Conservation (phyloP, 2,329 filamentous ascomycete genomes). For the Diaporthe velutina region DNA sequence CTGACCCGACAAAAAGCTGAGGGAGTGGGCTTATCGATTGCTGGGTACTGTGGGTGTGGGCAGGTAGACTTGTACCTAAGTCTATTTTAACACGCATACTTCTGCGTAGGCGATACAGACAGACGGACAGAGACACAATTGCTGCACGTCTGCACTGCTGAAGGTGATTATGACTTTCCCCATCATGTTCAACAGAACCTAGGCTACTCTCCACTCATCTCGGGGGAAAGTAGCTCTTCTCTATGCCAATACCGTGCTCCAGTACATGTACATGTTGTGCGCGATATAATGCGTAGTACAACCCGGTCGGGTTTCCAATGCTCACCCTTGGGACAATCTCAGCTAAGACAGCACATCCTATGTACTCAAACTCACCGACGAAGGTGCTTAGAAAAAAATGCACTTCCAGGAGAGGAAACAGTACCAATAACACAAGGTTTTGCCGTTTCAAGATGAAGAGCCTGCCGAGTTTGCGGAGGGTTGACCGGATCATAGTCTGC, state of each 20-base stretch:
- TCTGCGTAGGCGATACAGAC: background rate
- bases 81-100: background rate
- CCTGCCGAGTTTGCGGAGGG: background rate
- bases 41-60: conserved; percentile 1
- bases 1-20: conserved; percentile 35
- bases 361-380: background rate
- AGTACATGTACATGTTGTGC: background rate
- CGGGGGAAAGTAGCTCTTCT: no score
- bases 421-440: background rate
- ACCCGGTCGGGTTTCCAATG: background rate
- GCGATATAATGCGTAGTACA: background rate
- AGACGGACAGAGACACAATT: background rate
- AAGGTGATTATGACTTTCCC: background rate
- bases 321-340: background rate
- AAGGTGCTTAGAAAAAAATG: background rate
- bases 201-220: background rate
- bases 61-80: background rate
- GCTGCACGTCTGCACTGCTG: background rate
- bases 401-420: background rate
- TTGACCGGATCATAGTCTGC: background rate
- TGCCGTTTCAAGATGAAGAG: background rate
- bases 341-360: background rate
- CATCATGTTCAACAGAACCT: background rate
- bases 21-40: conserved; percentile 29
- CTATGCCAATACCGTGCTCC: background rate